Percentiles rank a stretch among this genome's conserved stretches.
Conservation (phyloP, 2,329 filamentous ascomycete species). For the Penicillium decumbens region DNA sequence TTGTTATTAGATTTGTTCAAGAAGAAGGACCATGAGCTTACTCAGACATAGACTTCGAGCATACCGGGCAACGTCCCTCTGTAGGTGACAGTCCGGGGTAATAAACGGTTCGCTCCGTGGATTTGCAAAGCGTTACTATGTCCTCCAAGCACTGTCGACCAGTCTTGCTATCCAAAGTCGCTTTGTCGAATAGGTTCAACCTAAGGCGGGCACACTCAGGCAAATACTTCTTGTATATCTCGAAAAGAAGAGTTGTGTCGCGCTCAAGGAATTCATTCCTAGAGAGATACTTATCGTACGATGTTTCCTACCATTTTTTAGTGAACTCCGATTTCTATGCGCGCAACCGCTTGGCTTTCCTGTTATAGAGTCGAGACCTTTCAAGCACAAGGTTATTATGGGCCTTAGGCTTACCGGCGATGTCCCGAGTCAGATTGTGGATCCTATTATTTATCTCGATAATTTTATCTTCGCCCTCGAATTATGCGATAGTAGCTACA, state of each 20-base stretch:
- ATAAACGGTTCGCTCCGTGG: not conserved
- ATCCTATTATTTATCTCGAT: constrained; percentile 16
- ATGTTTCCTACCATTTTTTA: constrained; percentile 16
- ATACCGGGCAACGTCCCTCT: not conserved
- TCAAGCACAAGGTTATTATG: constrained; percentile 10
- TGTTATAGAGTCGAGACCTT: constrained; percentile 15
- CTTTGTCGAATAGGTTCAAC: constrained; percentile 15
- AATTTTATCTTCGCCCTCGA: constrained; percentile 12
- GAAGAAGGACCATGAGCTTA: not conserved
- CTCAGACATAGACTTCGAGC: not conserved
- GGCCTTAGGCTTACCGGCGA: constrained; percentile 6
- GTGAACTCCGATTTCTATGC: constrained; percentile 13
- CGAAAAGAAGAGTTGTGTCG: constrained; percentile 16
- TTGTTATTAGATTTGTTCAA: not conserved
- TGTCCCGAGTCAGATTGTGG: constrained; percentile 8
- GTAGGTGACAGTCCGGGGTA: not conserved
- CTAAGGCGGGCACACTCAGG: constrained; percentile 9
- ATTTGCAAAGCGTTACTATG: constrained; percentile 2
- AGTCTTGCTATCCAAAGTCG: constrained; percentile 16
- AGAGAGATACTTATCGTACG: constrained; percentile 20
- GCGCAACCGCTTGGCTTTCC: constrained; percentile 15
- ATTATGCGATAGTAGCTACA: constrained; percentile 8
- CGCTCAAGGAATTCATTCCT: constrained; percentile 17
- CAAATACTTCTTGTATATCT: constrained; percentile 20
- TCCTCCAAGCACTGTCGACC: constrained; percentile 18